Evolutionary conservation across 768 basidiomycete genomes (phyloP).

Genomic region (Calocera cornea): DNA sequence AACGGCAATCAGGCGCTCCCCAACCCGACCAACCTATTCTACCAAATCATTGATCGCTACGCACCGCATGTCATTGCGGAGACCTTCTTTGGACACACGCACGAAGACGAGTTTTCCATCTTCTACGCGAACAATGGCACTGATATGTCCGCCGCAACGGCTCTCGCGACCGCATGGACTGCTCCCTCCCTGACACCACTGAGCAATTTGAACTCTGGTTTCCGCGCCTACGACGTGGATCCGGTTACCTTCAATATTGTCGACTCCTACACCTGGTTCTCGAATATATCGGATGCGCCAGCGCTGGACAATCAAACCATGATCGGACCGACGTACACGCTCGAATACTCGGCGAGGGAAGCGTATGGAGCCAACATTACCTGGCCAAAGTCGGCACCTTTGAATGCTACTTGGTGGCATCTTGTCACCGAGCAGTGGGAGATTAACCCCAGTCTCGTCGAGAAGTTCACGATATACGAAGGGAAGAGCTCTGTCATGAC

Average conservation of each 20-base stretch:
- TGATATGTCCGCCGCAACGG: conserved; percentile 40
- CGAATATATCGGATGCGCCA: conserved; percentile 29
- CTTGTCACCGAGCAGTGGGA: conserved; percentile 41
- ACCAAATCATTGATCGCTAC: conserved; percentile 49
- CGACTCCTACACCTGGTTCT: conserved; percentile 27
- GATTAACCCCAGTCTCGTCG: conserved; percentile 21
- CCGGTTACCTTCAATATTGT: conserved; percentile 53
- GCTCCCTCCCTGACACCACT: background rate
- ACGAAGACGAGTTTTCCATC: conserved; percentile 24
- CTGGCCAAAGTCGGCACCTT: conserved; percentile 26
- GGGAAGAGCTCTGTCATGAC: conserved; percentile 3
- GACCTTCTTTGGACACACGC: conserved; percentile 51
- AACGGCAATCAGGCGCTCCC: conserved; percentile 35
- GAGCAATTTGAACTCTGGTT: conserved; percentile 31
- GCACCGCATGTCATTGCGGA: conserved; percentile 38
- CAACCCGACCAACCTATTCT: conserved; percentile 49
- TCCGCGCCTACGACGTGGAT: conserved; percentile 52
- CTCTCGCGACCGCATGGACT: conserved; percentile 44
- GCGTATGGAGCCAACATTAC: conserved; percentile 36
- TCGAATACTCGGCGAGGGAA: conserved; percentile 45
- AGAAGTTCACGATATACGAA: conserved; percentile 9
- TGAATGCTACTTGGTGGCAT: conserved; percentile 49
- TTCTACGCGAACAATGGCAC: conserved; percentile 31
- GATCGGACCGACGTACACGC: conserved; percentile 35
- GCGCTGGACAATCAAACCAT: conserved; percentile 37